Evolutionary conservation across 1,284 basidiomycete species (phyloP), one percentile per base, ranked within the genome.

Genomic region (Sporisorium exsertum): DNA sequence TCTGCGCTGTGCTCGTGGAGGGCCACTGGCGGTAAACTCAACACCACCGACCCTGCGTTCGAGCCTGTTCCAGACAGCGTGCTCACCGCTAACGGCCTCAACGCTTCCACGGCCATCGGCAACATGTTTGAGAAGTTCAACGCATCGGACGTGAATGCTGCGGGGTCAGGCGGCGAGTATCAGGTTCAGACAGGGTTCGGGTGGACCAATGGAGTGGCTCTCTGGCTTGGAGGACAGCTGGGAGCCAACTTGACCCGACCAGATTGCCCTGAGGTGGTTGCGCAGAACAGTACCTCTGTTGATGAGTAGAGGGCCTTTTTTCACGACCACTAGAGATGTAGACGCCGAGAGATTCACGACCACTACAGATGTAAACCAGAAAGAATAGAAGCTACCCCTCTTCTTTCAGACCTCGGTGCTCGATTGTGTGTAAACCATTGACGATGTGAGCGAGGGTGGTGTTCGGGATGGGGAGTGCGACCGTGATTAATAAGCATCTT

Each of bases 1-100:
- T 92, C 93, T 61, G 90, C 90, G 1, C 89, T 96, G 73, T 96
- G 95, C 86, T 93, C 92, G 74, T 97, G 95, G 94, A 92, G 76
- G 20, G 63, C 77, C 7, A 77, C 94, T 0, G 87, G 91, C 54
- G 86, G 88, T 20, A 90, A 93, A 80, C 88, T 96, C 64, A 93
- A 93, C 80, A 88, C 92, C 0, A 94, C 92, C 0, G 88, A 89
- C 87, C 92, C 79, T 90, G 92, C 78, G 70, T 91, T 87, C 46
- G 60, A 49, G 50, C 54, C 72, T n/a, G 70, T 64, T 32, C 49
- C 73, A 13, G 62, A 72, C 29, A 47, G 40, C 51, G n/a, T 58
- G 3, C 57, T 76, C 15, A 59, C 15, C 13, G 52, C 61, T 35
- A 85, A 81, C 2, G 86, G 72, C 47, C 66, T 79, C 18, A 78